Conservation (phyloP, 176 grass and related monocot genomes). For the Phragmites australis region DNA sequence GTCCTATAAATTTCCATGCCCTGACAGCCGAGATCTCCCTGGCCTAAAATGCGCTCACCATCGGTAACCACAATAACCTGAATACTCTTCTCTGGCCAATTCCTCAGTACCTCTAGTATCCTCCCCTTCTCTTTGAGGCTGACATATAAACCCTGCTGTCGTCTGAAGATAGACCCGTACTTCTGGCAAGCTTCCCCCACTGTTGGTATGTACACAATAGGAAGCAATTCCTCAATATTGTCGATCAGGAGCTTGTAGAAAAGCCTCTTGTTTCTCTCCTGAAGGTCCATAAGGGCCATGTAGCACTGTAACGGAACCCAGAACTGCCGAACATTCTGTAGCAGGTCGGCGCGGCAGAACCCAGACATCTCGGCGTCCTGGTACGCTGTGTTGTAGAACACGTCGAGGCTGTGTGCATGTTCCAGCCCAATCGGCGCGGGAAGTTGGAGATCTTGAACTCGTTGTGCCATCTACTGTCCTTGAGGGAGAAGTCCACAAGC, state of each 20-base stretch:
- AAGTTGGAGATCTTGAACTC: no score
- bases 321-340: slow-evolving; percentile 64
- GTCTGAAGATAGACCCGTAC: slow-evolving; percentile 79
- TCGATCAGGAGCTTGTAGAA: slow-evolving; percentile 92
- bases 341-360: no score
- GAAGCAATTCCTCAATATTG: slow-evolving; percentile 88
- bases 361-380: no score
- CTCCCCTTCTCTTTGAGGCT: slow-evolving; percentile 90
- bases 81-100: slow-evolving; percentile 95
- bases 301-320: slow-evolving; percentile 73
- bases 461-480: no score
- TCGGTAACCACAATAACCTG: slow-evolving; percentile 93
- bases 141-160: slow-evolving; percentile 74
- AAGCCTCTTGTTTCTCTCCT: slow-evolving; percentile 86
- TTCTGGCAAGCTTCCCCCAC: slow-evolving; percentile 98
- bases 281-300: slow-evolving; percentile 81
- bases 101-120: slow-evolving; percentile 78
- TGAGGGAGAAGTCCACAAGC: no score
- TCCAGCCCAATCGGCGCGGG: no score
- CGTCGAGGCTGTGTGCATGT: no score
- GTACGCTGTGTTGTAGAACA: no score
- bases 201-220: slow-evolving; percentile 92
- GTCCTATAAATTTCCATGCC: no score
- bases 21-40: no score
- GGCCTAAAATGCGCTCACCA: no score